A percentile compares a stretch with the other conserved stretches of the same genome.
Conservation (phyloP, 192 early-diverging fungal species). For the Phycomyces nitens region DNA sequence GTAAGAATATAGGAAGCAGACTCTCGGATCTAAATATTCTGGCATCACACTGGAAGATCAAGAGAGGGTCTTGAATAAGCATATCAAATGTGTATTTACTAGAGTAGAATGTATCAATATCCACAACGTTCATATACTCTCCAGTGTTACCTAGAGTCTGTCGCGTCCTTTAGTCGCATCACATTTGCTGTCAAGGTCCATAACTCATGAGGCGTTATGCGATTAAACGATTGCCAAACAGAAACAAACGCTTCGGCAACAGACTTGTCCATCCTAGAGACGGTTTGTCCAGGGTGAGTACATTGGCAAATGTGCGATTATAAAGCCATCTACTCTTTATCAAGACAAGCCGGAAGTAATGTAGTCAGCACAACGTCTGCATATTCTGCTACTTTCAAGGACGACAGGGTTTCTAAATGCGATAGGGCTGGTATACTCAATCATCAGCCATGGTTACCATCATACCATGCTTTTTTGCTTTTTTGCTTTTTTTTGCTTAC, state of each 20-base stretch:
- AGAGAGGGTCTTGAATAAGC: conserved; percentile 52
- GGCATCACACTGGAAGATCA: conserved; percentile 52
- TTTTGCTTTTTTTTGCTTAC: too few species aligned
- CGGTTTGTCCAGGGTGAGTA: background rate
- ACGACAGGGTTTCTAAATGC: conserved; percentile 14
- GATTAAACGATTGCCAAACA: conserved; percentile 35
- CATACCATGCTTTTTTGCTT: background rate
- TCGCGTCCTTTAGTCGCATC: background rate
- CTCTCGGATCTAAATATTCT: conserved; percentile 50
- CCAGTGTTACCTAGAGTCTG: conserved; percentile 4
- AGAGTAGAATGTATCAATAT: background rate
- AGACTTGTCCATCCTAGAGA: background rate
- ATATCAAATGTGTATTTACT: conserved; percentile 16
- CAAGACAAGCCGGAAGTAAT: conserved; percentile 18
- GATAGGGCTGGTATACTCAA: conserved; percentile 11
- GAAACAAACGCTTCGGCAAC: conserved; percentile 23
- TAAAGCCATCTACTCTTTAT: conserved; percentile 12
- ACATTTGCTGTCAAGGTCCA: conserved; percentile 31
- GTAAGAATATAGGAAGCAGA: conserved; percentile 40
- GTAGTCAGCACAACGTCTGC: conserved; percentile 13
- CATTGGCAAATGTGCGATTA: background rate
- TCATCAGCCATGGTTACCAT: too few species aligned
- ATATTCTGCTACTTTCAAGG: conserved; percentile 7
- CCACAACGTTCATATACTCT: background rate
- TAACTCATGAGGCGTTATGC: conserved; percentile 29